Percentiles rank a stretch among this genome's conserved stretches.
These are phyloP conservation scores for Cyclotella sp. DNA, from an alignment of 108 stramenopile species.

Conservation along the genomic window DNA sequence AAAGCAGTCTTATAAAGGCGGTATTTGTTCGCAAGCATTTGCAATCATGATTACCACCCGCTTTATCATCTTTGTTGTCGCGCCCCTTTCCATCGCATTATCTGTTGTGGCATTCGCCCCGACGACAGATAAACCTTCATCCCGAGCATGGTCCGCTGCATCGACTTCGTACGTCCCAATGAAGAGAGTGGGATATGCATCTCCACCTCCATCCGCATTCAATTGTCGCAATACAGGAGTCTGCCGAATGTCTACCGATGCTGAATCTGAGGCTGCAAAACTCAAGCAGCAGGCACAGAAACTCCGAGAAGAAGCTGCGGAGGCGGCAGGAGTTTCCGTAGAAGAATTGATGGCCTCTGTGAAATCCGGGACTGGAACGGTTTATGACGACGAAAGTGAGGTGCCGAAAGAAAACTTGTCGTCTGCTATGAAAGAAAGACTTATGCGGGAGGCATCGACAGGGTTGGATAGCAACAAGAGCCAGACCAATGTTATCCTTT, in stretches of 20 bases:
- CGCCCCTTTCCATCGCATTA: no score
- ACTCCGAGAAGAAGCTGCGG: slow-evolving; percentile 47
- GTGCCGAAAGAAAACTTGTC: slow-evolving; percentile 64
- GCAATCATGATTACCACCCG: no score
- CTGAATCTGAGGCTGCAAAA: slow-evolving; percentile 40
- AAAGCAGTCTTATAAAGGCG: no score
- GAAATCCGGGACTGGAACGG: slow-evolving; percentile 27
- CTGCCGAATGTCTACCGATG: slow-evolving; percentile 46
- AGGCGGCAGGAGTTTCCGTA: slow-evolving; percentile 36
- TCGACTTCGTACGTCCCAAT: slow-evolving; percentile 44
- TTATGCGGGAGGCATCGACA: slow-evolving; percentile 73
- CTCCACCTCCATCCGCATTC: slow-evolving; percentile 25
- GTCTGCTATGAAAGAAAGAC: slow-evolving; percentile 69
- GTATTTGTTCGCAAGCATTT: no score
- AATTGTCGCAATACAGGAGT: slow-evolving; percentile 16
- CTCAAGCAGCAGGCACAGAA: slow-evolving; percentile 33
- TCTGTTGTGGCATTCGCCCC: no score
- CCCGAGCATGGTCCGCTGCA: no score
- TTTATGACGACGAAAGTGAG: slow-evolving; percentile 54
- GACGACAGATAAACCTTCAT: no score
- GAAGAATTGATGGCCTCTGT: slow-evolving; percentile 39
- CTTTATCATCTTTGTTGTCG: no score
- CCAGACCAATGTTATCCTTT: slow-evolving; percentile 80
- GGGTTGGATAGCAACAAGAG: slow-evolving; percentile 74
- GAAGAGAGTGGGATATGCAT: slow-evolving; percentile 39